Evolutionary conservation across 768 basidiomycete genomes (phyloP).

Genomic region (Mycena belliarum): DNA sequence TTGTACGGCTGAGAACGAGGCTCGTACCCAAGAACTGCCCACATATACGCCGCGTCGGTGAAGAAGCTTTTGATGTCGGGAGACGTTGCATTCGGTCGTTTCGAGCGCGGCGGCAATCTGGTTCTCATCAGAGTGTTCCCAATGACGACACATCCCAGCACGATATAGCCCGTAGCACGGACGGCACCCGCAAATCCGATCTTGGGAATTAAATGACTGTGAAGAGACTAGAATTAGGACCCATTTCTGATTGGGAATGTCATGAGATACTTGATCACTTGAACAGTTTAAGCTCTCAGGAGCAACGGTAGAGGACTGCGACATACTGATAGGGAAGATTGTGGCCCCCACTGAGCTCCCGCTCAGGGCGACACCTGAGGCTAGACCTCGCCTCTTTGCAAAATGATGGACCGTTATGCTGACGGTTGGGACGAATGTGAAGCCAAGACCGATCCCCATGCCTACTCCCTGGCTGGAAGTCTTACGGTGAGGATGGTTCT

Average conservation of each 20-base stretch:
- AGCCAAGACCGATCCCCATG: slow-evolving; percentile 40
- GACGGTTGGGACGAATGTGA: slow-evolving; percentile 41
- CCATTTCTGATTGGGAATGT: too few relatives aligned
- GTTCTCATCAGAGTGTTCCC: slow-evolving; percentile 31
- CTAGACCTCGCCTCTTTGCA: slow-evolving; percentile 36
- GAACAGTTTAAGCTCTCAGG: too few relatives aligned
- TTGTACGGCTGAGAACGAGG: background rate
- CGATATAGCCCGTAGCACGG: slow-evolving; percentile 31
- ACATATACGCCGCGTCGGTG: slow-evolving; percentile 30
- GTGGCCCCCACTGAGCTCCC: too few relatives aligned
- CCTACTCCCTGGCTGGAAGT: slow-evolving; percentile 25
- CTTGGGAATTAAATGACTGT: slow-evolving; percentile 22
- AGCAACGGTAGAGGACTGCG: too few relatives aligned
- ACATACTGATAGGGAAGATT: too few relatives aligned
- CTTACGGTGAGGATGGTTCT: too few relatives aligned
- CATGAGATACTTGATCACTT: too few relatives aligned
- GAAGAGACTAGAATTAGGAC: too few relatives aligned
- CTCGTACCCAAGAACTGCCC: slow-evolving; percentile 30
- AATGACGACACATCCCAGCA: slow-evolving; percentile 27
- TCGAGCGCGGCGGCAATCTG: slow-evolving; percentile 1
- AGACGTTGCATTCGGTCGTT: background rate
- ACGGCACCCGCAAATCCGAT: slow-evolving; percentile 32
- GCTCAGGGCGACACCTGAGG: slow-evolving; percentile 40
- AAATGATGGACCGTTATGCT: slow-evolving; percentile 41
- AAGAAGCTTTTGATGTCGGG: slow-evolving; percentile 33